These are phyloP conservation scores for Zymoseptoria tritici DNA, from an alignment of 2,329 filamentous ascomycete species.

Conservation along the genomic window DNA sequence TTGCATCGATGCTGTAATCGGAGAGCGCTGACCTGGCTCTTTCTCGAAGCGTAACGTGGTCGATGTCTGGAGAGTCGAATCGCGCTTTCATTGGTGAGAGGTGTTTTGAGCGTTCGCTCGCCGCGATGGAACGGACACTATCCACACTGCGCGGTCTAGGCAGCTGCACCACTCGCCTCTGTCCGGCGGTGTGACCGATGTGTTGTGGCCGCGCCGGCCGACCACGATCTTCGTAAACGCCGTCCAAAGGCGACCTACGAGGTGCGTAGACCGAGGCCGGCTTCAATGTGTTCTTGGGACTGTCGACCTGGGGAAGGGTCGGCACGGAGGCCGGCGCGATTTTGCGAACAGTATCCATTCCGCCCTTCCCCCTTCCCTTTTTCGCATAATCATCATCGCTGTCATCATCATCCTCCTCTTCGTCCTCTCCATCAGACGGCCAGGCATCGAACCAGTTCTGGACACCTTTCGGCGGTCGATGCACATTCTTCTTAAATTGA, in stretches of 20 bases:
- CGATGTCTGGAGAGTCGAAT: neutral
- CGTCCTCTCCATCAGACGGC: slow-evolving; percentile 23
- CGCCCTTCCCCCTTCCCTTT: neutral
- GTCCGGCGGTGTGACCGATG: neutral
- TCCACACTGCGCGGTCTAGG: neutral
- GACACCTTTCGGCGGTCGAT: slow-evolving; percentile 42
- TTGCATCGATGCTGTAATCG: neutral
- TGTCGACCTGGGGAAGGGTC: neutral
- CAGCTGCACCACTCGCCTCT: neutral
- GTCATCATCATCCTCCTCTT: slow-evolving; percentile 7
- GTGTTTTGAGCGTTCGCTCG: neutral
- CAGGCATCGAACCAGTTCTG: slow-evolving; percentile 45
- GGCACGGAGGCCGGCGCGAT: neutral
- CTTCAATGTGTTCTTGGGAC: neutral
- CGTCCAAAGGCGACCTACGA: neutral
- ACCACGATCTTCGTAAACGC: neutral
- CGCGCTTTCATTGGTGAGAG: neutral
- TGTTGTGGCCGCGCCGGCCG: too few relatives aligned
- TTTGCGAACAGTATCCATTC: neutral
- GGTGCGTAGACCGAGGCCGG: neutral
- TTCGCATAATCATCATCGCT: slow-evolving; percentile 18
- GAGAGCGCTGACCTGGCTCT: neutral
- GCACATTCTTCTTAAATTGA: slow-evolving; percentile 41
- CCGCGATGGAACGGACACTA: neutral
- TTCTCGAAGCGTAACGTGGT: neutral